Base-by-base conservation (phyloP, 192 early-diverging fungal genomes). In the Endogone sp. region DNA sequence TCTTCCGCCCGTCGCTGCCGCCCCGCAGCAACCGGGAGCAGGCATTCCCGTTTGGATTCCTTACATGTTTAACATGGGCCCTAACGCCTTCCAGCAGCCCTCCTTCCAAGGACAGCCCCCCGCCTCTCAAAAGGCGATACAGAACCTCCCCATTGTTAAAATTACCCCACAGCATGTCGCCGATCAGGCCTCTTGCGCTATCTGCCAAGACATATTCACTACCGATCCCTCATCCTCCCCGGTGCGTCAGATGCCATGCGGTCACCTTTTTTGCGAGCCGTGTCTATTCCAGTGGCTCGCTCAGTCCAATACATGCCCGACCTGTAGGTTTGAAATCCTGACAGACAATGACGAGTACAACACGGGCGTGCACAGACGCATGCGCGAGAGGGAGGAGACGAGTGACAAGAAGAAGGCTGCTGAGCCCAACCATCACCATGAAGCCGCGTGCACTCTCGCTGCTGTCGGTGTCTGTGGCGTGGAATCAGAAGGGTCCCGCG, bases 291-390 rank as follows among this genome's bases (percentile, higher is more conserved):
- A 54, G 22, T 79, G 78, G 77, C 67, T 79, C 21, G 27, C 25
- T 2, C 65, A 63, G 11, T 69, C 71, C 49, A 71, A 76, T 37
- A 79, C 77, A 10, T 79, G 77, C 58, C 76, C 75, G 13, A 68
- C 62, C 4, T 79, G 77, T 21, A 75, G 77, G 26, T 79, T 74
- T 27, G 70, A 79, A 67, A 56, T 79, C 29, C 29, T 67, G 57
- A 79, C 77, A 1, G 71, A 79, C 56, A 79, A 79, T 23, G 28
- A 60, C 28, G 77, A 79, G 21, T 79, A 79, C 54, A 79, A 79
- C 62, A 8, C 25, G 2, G 28, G 29, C 54, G 68, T 79, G 13
- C 23, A 58, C 6, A 56, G 59, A 1, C 57, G 77, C 3, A 79
- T 79, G 76, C 21, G 68, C 25, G 75, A 77, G 62, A 63, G 75